Base-by-base conservation (phyloP, 768 basidiomycete species). In the Mycena belliarum region DNA sequence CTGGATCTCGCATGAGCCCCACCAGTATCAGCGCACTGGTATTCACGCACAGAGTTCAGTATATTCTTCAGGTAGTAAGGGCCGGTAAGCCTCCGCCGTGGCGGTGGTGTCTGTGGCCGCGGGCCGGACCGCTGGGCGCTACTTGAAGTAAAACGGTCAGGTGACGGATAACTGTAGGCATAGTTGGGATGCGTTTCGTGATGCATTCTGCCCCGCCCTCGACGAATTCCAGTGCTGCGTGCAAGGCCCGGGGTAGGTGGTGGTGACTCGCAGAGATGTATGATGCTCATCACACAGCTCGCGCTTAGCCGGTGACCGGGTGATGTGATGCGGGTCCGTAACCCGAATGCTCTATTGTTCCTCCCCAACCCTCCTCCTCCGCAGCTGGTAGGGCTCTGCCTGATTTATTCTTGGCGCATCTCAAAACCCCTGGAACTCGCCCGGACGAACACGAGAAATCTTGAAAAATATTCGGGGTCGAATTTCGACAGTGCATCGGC, bases 11-110 rank as follows among this genome's bases (percentile, higher is more conserved):
- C 15, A 33, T 50, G 42, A 54, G 57, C 16, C 23, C 2, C 14
- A 15, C 12, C 33, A 16, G 4, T 6, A 23, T 28, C n/a, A 6
- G 21, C 10, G 11, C 12, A 47, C 8, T 6, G 14, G 21, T 6
- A 8, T 21, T 12, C 10, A 62, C 60, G 49, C 48, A 63, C 61
- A 9, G 56, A 58, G 28, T 63, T 63, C 16, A 63, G 44, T 21
- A 63, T 63, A 21, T 58, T 63, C 24, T 48, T 35, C 12, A 63
- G 49, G 29, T 63, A 63, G 41, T 49, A 23, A 6, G 61, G 57
- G 18, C 61, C 61, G 4, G 61, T 63, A 18, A 63, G 61, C 32
- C 23, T 37, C 6, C 42, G 28, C 15, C 61, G 61, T 29, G 52
- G 14, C 11, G 37, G 18, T 6, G 28, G 42, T 10, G 33, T 26